Evolutionary conservation across 495 filamentous ascomycete species (phyloP).

Genomic region (Penicillium daleae): DNA sequence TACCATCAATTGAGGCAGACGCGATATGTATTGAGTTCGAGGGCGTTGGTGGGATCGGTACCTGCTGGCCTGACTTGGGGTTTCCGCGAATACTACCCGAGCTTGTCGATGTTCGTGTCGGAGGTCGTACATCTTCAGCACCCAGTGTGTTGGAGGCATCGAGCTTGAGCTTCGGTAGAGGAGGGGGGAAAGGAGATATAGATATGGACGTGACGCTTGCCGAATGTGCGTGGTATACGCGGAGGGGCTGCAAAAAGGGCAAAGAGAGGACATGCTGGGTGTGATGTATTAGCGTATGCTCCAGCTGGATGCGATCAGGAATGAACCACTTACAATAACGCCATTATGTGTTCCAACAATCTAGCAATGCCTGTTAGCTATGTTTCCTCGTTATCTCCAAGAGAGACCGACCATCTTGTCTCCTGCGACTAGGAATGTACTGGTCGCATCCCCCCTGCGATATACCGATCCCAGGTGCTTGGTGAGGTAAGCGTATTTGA

Average conservation of each 20-base stretch:
- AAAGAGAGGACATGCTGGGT: slow-evolving; percentile 80
- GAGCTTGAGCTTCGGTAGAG: slow-evolving; percentile 60
- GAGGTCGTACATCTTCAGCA: slow-evolving; percentile 49
- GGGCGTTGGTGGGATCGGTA: slow-evolving; percentile 62
- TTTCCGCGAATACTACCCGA: slow-evolving; percentile 56
- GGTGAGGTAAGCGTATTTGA: slow-evolving; percentile 90
- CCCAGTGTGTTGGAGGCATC: slow-evolving; percentile 53
- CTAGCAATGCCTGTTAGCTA: slow-evolving; percentile 48
- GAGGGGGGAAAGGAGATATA: slow-evolving; percentile 86
- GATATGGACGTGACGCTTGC: slow-evolving; percentile 89
- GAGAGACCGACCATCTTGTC: slow-evolving; percentile 83
- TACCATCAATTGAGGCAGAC: slow-evolving; percentile 92
- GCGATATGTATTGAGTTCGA: slow-evolving; percentile 91
- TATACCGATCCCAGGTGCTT: slow-evolving; percentile 79
- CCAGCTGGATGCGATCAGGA: slow-evolving; percentile 1
- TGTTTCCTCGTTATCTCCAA: not conserved
- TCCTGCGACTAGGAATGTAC: slow-evolving; percentile 82
- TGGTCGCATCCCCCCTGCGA: slow-evolving; percentile 92
- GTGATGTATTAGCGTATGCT: slow-evolving; percentile 26
- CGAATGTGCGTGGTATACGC: slow-evolving; percentile 87
- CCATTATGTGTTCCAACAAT: slow-evolving; percentile 96
- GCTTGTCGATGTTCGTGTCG: slow-evolving; percentile 47
- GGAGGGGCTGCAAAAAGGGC: slow-evolving; percentile 75
- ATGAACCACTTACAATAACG: slow-evolving; percentile 73
- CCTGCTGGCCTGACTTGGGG: slow-evolving; percentile 47